Evolutionary conservation across 1,139 yeast genomes (phyloP).

Genomic region (Cylindricascospora bacillispora): DNA sequence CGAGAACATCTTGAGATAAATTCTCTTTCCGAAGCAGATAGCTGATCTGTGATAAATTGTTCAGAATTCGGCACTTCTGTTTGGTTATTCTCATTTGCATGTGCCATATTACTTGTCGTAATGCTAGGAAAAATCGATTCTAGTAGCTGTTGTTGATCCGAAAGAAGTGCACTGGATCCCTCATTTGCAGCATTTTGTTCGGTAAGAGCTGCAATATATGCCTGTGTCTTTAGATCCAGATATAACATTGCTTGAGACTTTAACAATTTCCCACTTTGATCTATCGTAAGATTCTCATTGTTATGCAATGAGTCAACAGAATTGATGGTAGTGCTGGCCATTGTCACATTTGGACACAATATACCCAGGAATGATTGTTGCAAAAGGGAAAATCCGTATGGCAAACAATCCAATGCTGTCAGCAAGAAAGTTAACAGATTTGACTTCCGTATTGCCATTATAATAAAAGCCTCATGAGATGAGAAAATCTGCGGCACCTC

Average conservation of each 20-base stretch:
- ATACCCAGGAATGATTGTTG: constrained; percentile 76
- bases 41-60: not conserved
- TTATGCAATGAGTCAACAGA: constrained; percentile 1
- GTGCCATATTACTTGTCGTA: not conserved
- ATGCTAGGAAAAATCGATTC: constrained; percentile 56
- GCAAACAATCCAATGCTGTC: constrained; percentile 73
- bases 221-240: constrained; percentile 86
- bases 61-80: constrained; percentile 30
- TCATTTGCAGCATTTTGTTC: constrained; percentile 35
- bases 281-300: constrained; percentile 8
- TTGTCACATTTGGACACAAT: constrained; percentile 48
- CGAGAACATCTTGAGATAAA: constrained; percentile 42
- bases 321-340: constrained; percentile 5
- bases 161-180: not conserved
- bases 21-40: constrained; percentile 24
- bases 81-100: constrained; percentile 38
- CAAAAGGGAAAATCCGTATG: constrained; percentile 76
- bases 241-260: constrained; percentile 72
- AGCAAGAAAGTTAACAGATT: constrained; percentile 79
- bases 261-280: constrained; percentile 37
- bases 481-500: constrained; percentile 44
- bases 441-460: constrained; percentile 64
- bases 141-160: constrained; percentile 36
- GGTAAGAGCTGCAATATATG: constrained; percentile 78
- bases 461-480: constrained; percentile 45